Conservation (phyloP, 2,329 filamentous ascomycete genomes). For the Ceratocystis smalleyi region DNA sequence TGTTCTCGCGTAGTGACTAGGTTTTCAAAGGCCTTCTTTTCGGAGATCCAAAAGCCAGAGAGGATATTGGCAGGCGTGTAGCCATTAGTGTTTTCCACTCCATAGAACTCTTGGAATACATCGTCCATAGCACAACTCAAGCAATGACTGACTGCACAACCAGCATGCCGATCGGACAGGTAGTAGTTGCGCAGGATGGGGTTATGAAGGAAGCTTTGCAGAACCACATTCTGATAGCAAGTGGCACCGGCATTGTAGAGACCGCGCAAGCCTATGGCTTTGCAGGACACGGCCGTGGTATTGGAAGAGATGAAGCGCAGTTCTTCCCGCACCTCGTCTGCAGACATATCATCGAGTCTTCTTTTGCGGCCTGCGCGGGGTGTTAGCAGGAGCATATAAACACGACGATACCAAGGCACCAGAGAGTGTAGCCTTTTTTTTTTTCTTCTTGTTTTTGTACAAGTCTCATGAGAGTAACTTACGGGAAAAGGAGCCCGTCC, state of each 20-base stretch:
- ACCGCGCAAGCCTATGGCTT: slow-evolving; percentile 73
- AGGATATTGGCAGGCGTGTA: slow-evolving; percentile 84
- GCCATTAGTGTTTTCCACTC: slow-evolving; percentile 64
- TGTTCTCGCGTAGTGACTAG: slow-evolving; percentile 87
- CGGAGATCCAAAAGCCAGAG: slow-evolving; percentile 77
- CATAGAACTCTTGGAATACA: slow-evolving; percentile 58
- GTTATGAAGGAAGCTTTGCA: slow-evolving; percentile 88
- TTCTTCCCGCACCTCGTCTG: slow-evolving; percentile 51
- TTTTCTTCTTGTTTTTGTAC: too few species aligned
- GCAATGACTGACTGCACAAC: slow-evolving; percentile 49
- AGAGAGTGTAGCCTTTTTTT: too few species aligned
- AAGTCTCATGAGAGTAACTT: slow-evolving; percentile 23
- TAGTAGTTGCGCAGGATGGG: slow-evolving; percentile 85
- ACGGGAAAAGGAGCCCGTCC: slow-evolving; percentile 51
- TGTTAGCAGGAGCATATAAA: too few species aligned
- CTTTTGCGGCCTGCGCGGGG: slow-evolving; percentile 46
- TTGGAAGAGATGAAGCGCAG: slow-evolving; percentile 63
- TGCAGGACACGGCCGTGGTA: slow-evolving; percentile 64
- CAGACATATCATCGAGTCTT: slow-evolving; percentile 57
- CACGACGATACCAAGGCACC: too few species aligned
- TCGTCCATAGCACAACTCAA: slow-evolving; percentile 58
- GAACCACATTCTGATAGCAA: slow-evolving; percentile 92
- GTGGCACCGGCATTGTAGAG: slow-evolving; percentile 98
- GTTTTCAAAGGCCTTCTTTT: slow-evolving; percentile 54
- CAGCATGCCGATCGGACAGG: slow-evolving; percentile 72